phyloP scores from a whole-genome alignment of 345 rosid genomes.

The Linum lewisii region DNA sequence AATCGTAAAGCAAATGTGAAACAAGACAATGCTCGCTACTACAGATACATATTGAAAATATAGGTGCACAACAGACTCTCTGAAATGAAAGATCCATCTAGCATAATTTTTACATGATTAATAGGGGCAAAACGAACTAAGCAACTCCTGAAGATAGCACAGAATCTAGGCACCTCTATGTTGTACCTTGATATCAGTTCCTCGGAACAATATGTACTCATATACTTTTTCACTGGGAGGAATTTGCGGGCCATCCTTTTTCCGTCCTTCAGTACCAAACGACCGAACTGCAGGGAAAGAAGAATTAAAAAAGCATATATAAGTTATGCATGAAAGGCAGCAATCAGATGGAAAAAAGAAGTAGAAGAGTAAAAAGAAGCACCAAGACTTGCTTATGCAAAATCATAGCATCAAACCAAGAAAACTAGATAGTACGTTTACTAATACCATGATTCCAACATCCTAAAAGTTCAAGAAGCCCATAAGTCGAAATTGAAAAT shows the following conservation, averaged over 20 bases:
- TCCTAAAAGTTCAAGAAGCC: neutral
- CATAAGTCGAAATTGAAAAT: neutral
- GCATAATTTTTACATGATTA: neutral
- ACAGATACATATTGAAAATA: too few species aligned
- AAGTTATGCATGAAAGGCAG: neutral
- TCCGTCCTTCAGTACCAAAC: constrained; percentile 20
- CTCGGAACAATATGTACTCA: constrained; percentile 16
- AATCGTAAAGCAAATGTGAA: too few species aligned
- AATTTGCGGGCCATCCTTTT: constrained; percentile 14
- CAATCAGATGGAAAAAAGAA: too few species aligned
- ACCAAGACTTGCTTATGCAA: too few species aligned
- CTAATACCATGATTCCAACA: neutral
- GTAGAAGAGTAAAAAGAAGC: too few species aligned
- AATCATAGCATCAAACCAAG: neutral
- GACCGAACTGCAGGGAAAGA: constrained; percentile 12
- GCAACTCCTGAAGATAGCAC: too few species aligned
- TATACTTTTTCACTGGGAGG: constrained; percentile 18
- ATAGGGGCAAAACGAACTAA: too few species aligned
- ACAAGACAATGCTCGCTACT: neutral
- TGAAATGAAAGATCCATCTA: neutral
- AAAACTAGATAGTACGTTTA: neutral
- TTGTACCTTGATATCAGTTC: constrained; percentile 19
- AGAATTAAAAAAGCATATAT: neutral
- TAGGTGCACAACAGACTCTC: too few species aligned
- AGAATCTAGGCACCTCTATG: neutral